Evolutionary conservation across 1,284 basidiomycete species (phyloP), one percentile per base, ranked within the genome.

Genomic region (Sparassis latifolia): DNA sequence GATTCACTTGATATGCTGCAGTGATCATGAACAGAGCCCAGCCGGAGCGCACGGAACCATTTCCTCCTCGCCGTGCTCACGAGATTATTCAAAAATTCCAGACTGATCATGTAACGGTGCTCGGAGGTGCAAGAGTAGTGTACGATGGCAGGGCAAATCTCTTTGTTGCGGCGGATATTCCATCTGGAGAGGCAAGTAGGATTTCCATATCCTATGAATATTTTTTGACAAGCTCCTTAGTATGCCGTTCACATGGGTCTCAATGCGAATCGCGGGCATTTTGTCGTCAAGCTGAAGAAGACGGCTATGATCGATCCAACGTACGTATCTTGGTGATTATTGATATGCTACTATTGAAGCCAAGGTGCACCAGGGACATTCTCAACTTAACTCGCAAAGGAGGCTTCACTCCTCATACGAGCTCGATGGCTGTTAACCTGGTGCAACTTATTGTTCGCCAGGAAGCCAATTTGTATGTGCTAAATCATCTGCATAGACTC

Each of bases 391-490:
- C 47, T 33, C 33, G 43, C 2, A 32, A 42, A 5, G 49, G 49
- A 28, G 35, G 31, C 46, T 49, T 40, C n/a, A 43, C 20, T 48
- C 31, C 46, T 31, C 50, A 29, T 40, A 48, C 52, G 12, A 60
- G 55, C 43, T 32, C 51, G 1, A 56, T 57, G 52, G 52, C 57
- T 3, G 48, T 61, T 0, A 62, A 56, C 44, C 45, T 65, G 27
- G 44, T 65, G 1, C 63, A 65, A 43, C 51, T 65, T 3, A 55
- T 63, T 29, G 50, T 65, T 0, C 53, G 59, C 1, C 63, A 65
- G 41, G 58, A 58, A 5, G 55, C 62, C 3, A 65, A 65, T 42
- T 51, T 61, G 55, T 62, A 33, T 10, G 53, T 47, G 5, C 20
- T 0, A 12, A 12, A 9, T 44, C 4, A 5, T 33, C 4, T 33